Conservation (phyloP, 345 rosid genomes). For the Eucalyptus rudis region DNA sequence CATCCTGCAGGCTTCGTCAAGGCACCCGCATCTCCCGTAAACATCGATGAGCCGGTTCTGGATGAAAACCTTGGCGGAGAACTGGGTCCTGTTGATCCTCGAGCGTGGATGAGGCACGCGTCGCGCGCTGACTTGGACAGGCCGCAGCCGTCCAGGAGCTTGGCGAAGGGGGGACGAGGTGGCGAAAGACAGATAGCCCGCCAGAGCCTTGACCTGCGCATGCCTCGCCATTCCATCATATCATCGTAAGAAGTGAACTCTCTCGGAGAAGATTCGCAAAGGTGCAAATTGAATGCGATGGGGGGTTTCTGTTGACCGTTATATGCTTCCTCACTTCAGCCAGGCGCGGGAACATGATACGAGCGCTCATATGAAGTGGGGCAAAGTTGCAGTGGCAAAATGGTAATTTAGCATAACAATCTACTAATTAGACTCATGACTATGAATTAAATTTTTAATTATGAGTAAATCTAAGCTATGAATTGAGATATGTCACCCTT, state of each 20-base stretch:
- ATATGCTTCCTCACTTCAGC: neutral
- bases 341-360: neutral
- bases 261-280: neutral
- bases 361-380: neutral
- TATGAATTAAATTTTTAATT: neutral
- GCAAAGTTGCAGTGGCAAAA: neutral
- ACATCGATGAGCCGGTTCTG: too few species aligned
- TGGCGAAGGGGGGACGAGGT: constrained; percentile 62
- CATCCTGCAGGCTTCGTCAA: constrained; percentile 35
- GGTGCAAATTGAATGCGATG: neutral
- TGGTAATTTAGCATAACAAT: neutral
- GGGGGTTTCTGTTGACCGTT: neutral
- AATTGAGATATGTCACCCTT: neutral
- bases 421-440: neutral
- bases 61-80: too few species aligned
- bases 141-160: constrained; percentile 50
- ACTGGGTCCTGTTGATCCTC: too few species aligned
- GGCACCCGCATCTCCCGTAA: neutral
- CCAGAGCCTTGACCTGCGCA: constrained; percentile 21
- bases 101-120: neutral
- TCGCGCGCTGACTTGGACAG: constrained; percentile 13
- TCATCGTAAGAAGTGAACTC: neutral
- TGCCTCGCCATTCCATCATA: constrained; percentile 51
- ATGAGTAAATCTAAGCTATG: neutral
- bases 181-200: constrained; percentile 14